Evolutionary conservation across 2,329 filamentous ascomycete genomes (phyloP), one percentile per base, ranked within the genome.

Genomic region (Aurifilum marmelostoma): DNA sequence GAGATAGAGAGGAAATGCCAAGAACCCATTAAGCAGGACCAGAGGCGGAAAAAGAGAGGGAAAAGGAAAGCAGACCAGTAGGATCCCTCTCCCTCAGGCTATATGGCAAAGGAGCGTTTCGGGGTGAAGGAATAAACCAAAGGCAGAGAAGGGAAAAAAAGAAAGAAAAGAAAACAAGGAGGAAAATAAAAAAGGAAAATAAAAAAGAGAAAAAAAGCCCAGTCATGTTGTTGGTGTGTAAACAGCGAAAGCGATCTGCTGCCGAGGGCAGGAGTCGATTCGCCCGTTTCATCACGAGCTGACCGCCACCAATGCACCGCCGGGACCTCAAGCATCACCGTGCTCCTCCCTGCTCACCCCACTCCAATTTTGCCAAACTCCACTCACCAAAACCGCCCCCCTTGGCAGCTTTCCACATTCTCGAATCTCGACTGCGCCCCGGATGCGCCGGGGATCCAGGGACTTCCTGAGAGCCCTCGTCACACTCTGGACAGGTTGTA

Each of bases 291-390:
- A 65, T 65, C 47, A 41, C 50, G 52, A 50, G 65, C 59, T 69
- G 69, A 69, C 67, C 67, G 69, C 67, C 67, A 69, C 52, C 63
- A 64, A 69, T 67, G 66, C 69, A 67, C 68, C 69, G 67, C 67
- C 60, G 29, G 65, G 63, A 52, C 32, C 67, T 65, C 59, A 60
- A 52, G 63, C 64, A 65, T 61, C 67, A 69, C 64, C 29, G 63
- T 63, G 67, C 60, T 67, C 62, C 16, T 56, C 64, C 65, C 41
- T 59, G 41, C 56, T 61, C 58, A 39, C 69, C 54, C 66, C 69
- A 68, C 67, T 64, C 65, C 66, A 68, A 70, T 69, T 66, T 70
- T 69, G 66, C 59, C 59, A 64, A 64, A 65, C 65, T 71, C 69
- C 69, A 71, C 69, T 69, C 60, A 63, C 43, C 60, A 62, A 39